Percentiles rank a stretch among this genome's conserved stretches.
Conservation (phyloP, 768 basidiomycete species). For the Boletus speciosus region DNA sequence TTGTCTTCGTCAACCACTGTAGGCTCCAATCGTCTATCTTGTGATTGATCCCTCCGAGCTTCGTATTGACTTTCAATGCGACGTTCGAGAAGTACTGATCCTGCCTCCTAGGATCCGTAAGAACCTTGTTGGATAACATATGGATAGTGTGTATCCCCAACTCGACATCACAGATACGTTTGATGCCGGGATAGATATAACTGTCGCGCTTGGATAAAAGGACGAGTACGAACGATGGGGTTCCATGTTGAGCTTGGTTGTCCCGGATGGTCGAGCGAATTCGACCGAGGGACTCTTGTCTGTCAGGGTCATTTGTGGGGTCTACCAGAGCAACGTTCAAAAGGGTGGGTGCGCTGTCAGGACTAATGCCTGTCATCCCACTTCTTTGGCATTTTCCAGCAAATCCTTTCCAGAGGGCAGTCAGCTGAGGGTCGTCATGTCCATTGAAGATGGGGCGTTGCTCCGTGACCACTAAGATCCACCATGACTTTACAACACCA, state of each 20-base stretch:
- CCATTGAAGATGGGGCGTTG: conserved; percentile 37
- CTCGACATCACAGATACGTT: conserved; percentile 70
- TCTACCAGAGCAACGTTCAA: conserved; percentile 19
- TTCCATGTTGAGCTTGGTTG: conserved; percentile 24
- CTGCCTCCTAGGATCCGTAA: conserved; percentile 51
- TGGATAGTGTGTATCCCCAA: conserved; percentile 69
- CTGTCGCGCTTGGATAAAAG: conserved; percentile 66
- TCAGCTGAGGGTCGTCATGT: conserved; percentile 31
- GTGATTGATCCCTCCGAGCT: conserved; percentile 82
- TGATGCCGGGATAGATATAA: conserved; percentile 77
- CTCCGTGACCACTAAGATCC: conserved; percentile 63
- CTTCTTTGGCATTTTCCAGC: conserved; percentile 49
- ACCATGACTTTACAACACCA: conserved; percentile 54
- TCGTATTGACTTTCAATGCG: conserved; percentile 78
- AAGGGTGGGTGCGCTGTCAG: conserved; percentile 37
- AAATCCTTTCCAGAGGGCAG: conserved; percentile 50
- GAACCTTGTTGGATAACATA: conserved; percentile 62
- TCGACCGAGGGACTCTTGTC: conserved; percentile 33
- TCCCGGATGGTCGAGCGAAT: conserved; percentile 42
- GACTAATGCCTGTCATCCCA: conserved; percentile 63
- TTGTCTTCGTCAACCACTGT: conserved; percentile 60
- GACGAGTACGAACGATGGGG: conserved; percentile 67
- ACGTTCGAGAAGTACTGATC: conserved; percentile 83
- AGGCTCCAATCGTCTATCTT: conserved; percentile 56
- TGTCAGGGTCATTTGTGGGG: conserved; percentile 31